Base-by-base conservation (phyloP, 2,329 filamentous ascomycete genomes). In the Graphiopsis chlorocephala region DNA sequence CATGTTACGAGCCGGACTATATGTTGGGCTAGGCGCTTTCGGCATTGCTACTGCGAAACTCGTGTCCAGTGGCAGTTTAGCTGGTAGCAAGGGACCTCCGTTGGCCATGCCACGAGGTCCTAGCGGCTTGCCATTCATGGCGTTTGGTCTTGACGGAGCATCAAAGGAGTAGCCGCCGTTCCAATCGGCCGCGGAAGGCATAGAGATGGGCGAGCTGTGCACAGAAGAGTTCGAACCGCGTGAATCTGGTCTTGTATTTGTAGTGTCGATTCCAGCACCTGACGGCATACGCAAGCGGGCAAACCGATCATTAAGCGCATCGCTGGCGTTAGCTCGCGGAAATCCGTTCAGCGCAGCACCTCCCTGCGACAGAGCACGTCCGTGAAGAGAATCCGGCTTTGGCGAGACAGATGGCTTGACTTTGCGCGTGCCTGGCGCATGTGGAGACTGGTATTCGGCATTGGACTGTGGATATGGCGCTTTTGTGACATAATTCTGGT, bases 1-100 rank as follows among this genome's bases (percentile, higher is more conserved):
- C 64, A 87, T 90, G 29, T 90, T 91, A 35, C 90, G 84, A 1
- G 88, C 88, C n/a, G 90, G 90, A 70, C 88, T 92, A 72, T 93
- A 93, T 4, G 91, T 90, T 8, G 90, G 89, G 71, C 88, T 89
- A 1, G 90, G 90, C 53, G 89, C 78, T 73, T 90, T 90, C 12
- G 90, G 90, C 72, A 92, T 79, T 17, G 81, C 81, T 12, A 85
- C 82, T 8, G 85, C 74, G n/a, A 83, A 68, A n/a, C 76, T 74
- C 28, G 80, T 85, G 55, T 85, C 79, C 0, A 87, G 70, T 2
- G 81, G 80, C 11, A 85, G 53, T 59, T 80, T 81, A 1, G 80
- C 78, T 50, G 81, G 80, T 20, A 76, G 73, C 4, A 75, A 69
- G 25, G 73, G 73, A n/a, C 66, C 65, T 2, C 66, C 65, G 17